Evolutionary conservation across 768 basidiomycete species (phyloP).

Genomic region (Coprinopsis sp.): DNA sequence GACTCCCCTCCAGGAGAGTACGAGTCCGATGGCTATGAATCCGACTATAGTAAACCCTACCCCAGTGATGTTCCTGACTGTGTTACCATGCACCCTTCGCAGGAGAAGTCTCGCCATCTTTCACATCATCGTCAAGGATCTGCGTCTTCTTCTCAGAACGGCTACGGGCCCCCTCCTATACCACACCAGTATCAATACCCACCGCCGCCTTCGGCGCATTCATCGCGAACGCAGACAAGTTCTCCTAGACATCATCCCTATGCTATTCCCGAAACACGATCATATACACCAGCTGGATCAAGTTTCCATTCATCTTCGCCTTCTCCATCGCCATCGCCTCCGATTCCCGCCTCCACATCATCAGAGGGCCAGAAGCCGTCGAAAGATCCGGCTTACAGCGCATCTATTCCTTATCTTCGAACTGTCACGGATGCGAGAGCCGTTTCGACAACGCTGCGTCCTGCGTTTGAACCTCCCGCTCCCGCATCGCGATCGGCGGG

Average conservation of each 20-base stretch:
- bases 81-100: conserved; percentile 2
- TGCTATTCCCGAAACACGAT: background rate
- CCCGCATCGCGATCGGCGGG: background rate
- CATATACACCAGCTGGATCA: conserved; percentile 4
- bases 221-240: background rate
- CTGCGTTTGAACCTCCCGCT: background rate
- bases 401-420: conserved; percentile 2
- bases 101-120: background rate
- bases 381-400: conserved; percentile 1
- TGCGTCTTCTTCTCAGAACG: background rate
- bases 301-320: background rate
- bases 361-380: background rate
- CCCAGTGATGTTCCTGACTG: conserved; percentile 1
- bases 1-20: conserved; percentile 19
- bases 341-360: background rate
- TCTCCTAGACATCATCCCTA: conserved; percentile 3
- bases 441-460: conserved; percentile 1
- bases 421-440: background rate
- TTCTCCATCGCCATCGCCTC: background rate
- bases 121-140: background rate
- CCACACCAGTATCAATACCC: conserved; percentile 3
- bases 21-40: conserved; percentile 22
- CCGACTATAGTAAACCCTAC: conserved; percentile 12
- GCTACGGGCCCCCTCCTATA: background rate
- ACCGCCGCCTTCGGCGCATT: background rate